These are phyloP conservation scores for Aureobasidium pullulans DNA, from an alignment of 2,329 filamentous ascomycete species.

Conservation along the genomic window DNA sequence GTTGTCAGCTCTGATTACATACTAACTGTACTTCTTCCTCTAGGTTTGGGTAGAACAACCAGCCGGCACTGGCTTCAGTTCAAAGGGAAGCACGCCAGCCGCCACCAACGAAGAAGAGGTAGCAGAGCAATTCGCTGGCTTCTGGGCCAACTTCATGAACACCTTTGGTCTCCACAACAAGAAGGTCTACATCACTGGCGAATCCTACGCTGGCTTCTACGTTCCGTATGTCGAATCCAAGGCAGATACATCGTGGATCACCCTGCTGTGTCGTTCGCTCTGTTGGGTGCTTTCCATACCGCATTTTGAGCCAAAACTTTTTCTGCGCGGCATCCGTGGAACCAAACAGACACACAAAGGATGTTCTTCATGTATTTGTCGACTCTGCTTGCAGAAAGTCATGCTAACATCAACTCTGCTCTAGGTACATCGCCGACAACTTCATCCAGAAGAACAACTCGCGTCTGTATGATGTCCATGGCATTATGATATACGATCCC, in stretches of 20 bases:
- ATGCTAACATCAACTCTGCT: background rate
- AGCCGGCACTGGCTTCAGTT: slow-evolving; percentile 33
- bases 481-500: slow-evolving; percentile 67
- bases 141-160: slow-evolving; percentile 49
- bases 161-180: slow-evolving; percentile 47
- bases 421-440: slow-evolving; percentile 57
- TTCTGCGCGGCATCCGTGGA: no score
- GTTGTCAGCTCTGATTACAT: background rate
- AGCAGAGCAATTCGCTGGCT: slow-evolving; percentile 41
- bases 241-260: no score
- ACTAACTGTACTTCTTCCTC: background rate
- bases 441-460: slow-evolving; percentile 64
- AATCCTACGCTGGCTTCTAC: slow-evolving; percentile 55
- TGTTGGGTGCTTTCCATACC: no score
- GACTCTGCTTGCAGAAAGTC: no score
- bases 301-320: no score
- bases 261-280: no score
- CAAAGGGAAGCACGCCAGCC: slow-evolving; percentile 32
- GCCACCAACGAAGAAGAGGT: slow-evolving; percentile 43
- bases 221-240: slow-evolving; percentile 38
- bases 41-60: slow-evolving; percentile 37
- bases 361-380: no score
- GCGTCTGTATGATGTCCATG: slow-evolving; percentile 59
- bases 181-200: slow-evolving; percentile 65
- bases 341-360: no score